These are phyloP conservation scores for Cryptococcus amylolentus DNA, from an alignment of 1,284 basidiomycete species.

Conservation along the genomic window DNA sequence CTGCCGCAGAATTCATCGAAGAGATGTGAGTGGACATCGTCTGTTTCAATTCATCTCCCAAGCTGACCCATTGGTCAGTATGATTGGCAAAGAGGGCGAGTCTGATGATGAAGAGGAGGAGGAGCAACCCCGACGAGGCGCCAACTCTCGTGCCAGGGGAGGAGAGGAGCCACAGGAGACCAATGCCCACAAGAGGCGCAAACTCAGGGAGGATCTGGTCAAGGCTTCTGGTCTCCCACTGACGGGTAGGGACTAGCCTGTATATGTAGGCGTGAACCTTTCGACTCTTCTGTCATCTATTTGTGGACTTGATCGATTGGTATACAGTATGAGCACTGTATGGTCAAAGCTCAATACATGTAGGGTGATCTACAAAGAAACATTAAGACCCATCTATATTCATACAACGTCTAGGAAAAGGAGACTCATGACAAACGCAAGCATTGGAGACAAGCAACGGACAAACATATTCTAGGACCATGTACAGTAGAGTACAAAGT, in stretches of 20 bases:
- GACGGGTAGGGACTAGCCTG: background rate
- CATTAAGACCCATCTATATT: background rate
- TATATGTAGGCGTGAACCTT: no score
- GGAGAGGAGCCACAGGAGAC: constrained; percentile 6
- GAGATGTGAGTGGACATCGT: constrained; percentile 32
- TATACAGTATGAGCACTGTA: no score
- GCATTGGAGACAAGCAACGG: background rate
- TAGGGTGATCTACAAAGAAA: background rate
- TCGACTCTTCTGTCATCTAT: no score
- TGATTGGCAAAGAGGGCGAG: constrained; percentile 8
- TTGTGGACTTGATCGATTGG: no score
- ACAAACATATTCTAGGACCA: background rate
- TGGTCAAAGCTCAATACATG: no score
- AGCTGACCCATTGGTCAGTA: constrained; percentile 2
- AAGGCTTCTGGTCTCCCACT: constrained; percentile 34
- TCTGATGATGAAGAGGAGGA: constrained; percentile 25
- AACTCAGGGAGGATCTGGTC: constrained; percentile 33
- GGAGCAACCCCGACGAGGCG: constrained; percentile 9
- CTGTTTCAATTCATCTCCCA: background rate
- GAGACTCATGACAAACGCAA: background rate
- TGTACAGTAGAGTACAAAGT: no score
- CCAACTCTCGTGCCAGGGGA: background rate
- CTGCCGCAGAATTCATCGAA: constrained; percentile 42
- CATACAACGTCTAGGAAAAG: no score
- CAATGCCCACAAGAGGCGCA: constrained; percentile 17